These are phyloP conservation scores for Macadamia integrifolia DNA, from an alignment of 164 flowering plant genomes.

Conservation along the genomic window DNA sequence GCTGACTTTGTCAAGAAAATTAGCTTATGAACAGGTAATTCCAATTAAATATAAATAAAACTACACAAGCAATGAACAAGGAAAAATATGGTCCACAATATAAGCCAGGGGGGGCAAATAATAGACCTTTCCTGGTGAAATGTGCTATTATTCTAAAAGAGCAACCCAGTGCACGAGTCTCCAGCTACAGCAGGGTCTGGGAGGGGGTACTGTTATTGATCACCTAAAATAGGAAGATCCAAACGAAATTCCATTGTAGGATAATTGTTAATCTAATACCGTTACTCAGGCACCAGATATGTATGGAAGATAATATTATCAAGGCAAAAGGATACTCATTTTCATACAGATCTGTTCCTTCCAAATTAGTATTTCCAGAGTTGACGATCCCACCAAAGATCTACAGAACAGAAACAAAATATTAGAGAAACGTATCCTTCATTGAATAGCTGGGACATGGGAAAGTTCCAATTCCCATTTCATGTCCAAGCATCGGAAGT, in stretches of 20 bases:
- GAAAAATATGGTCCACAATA: not conserved
- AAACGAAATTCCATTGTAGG: not conserved
- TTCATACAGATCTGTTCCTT: constrained; percentile 52
- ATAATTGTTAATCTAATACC: not conserved
- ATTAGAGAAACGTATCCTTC: constrained; percentile 1
- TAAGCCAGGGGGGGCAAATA: not conserved
- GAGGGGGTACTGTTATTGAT: too few species aligned
- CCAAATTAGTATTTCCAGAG: constrained; percentile 63
- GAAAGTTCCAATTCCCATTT: too few species aligned
- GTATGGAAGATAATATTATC: not conserved
- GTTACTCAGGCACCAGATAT: not conserved
- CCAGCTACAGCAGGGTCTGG: too few species aligned
- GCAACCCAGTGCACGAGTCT: too few species aligned
- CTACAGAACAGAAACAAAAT: constrained; percentile 28
- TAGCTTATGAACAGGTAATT: not conserved
- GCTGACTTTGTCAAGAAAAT: constrained; percentile 63
- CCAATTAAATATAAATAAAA: not conserved
- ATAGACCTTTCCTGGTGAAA: not conserved
- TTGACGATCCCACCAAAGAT: constrained; percentile 91
- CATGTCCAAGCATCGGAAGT: too few species aligned
- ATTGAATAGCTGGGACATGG: too few species aligned
- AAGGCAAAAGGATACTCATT: constrained; percentile 78
- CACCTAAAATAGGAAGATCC: not conserved
- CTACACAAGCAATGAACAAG: not conserved
- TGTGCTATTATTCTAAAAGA: too few species aligned